These are phyloP conservation scores for Podila epigama DNA, from an alignment of 192 early-diverging fungal genomes.

Conservation along the genomic window DNA sequence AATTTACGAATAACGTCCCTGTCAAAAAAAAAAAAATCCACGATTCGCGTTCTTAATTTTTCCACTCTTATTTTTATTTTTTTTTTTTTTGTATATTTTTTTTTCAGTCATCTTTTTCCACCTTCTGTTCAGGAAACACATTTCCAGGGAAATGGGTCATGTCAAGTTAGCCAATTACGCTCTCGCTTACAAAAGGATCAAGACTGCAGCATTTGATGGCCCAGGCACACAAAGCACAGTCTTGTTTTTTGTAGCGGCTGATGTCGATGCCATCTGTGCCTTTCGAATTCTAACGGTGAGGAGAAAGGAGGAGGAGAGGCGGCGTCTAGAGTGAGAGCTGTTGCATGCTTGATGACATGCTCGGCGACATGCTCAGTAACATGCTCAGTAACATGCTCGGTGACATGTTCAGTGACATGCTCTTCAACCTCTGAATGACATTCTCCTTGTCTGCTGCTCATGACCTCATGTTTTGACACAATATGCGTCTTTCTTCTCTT, in stretches of 20 bases:
- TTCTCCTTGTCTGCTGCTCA: too few species aligned
- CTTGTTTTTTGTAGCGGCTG: constrained; percentile 69
- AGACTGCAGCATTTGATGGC: constrained; percentile 43
- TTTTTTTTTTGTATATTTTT: too few species aligned
- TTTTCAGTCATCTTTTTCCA: neutral
- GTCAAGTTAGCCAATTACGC: constrained; percentile 49
- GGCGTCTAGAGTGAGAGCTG: too few species aligned
- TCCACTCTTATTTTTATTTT: too few species aligned
- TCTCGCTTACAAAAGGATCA: constrained; percentile 43
- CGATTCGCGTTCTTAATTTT: too few species aligned
- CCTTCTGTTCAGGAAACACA: neutral
- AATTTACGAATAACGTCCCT: too few species aligned
- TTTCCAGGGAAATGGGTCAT: constrained; percentile 27
- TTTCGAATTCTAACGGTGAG: constrained; percentile 77
- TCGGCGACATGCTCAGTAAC: neutral
- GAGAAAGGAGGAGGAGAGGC: neutral
- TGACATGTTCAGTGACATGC: neutral
- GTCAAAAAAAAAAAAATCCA: too few species aligned
- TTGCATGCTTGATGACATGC: too few species aligned
- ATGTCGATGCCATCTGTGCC: constrained; percentile 86
- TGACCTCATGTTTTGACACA: neutral
- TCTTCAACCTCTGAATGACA: too few species aligned
- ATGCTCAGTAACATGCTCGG: too few species aligned
- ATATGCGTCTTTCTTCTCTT: neutral
- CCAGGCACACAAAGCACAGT: constrained; percentile 26